phyloP scores from a whole-genome alignment of 805 yeast genomes.

The Saturnispora ahearnii region DNA sequence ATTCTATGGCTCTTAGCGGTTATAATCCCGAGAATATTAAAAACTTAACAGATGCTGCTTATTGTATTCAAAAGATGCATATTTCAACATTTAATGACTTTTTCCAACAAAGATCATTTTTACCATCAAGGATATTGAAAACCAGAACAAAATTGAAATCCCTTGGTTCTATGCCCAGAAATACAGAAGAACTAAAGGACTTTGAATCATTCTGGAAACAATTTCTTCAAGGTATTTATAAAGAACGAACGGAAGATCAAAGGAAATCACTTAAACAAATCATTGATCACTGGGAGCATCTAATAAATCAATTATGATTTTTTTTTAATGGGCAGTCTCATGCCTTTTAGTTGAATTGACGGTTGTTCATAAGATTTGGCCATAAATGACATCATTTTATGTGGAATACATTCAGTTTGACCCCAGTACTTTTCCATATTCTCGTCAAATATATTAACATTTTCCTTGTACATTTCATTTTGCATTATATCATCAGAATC shows the following conservation, averaged over 20 bases:
- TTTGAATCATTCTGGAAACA: conserved; percentile 48
- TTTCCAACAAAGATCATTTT: conserved; percentile 23
- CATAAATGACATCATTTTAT: not conserved
- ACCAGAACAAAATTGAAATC: conserved; percentile 15
- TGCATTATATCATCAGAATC: not conserved
- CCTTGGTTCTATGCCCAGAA: conserved; percentile 23
- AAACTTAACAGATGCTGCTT: conserved; percentile 35
- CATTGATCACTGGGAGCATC: conserved; percentile 14
- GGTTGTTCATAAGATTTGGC: not conserved
- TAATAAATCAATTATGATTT: not conserved
- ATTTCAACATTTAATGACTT: conserved; percentile 49
- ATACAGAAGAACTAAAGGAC: conserved; percentile 23
- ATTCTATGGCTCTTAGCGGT: conserved; percentile 43
- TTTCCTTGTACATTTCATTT: not conserved
- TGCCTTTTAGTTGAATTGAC: not conserved
- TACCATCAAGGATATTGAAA: conserved; percentile 17
- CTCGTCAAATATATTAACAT: not conserved
- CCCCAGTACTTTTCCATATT: not conserved
- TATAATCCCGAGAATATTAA: conserved; percentile 32
- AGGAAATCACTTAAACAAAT: conserved; percentile 24
- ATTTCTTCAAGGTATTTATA: conserved; percentile 36
- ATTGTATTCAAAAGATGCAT: conserved; percentile 38
- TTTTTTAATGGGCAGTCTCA: not conserved
- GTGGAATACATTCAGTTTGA: not conserved
- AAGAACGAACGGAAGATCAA: conserved; percentile 27